Evolutionary conservation across 116 monocot genomes (phyloP).

Genomic region (Iris pallida): DNA sequence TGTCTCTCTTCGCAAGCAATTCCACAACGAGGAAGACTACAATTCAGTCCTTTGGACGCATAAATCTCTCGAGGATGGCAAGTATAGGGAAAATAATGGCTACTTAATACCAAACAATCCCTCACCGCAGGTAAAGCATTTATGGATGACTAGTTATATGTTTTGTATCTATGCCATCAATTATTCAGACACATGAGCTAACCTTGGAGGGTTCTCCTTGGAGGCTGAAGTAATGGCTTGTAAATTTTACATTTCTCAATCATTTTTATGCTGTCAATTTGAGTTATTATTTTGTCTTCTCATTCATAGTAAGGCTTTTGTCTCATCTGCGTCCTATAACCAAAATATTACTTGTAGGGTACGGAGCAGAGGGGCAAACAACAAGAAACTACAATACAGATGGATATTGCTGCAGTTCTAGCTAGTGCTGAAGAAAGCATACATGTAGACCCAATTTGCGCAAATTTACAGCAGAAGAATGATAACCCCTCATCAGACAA

Average conservation of each 20-base stretch:
- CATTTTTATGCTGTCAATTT: no score
- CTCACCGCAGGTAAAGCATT: slow-evolving; percentile 31
- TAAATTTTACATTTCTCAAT: no score
- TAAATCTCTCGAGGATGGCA: slow-evolving; percentile 56
- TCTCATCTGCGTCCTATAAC: no score
- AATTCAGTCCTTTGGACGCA: slow-evolving; percentile 38
- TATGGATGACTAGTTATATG: no score
- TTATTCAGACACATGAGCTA: no score
- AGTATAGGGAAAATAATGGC: slow-evolving; percentile 35
- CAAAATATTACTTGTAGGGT: slow-evolving; percentile 1
- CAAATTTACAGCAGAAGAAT: slow-evolving; percentile 29
- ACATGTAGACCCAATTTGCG: slow-evolving; percentile 19
- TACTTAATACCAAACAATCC: slow-evolving; percentile 6
- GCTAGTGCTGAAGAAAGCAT: slow-evolving; percentile 26
- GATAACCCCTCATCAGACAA: not conserved
- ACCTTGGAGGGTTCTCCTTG: no score
- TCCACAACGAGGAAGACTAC: slow-evolving; percentile 61
- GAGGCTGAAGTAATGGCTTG: no score
- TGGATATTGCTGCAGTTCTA: slow-evolving; percentile 46
- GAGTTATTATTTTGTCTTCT: no score
- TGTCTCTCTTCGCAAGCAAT: slow-evolving; percentile 71
- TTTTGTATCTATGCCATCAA: no score
- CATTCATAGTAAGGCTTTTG: no score
- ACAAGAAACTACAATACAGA: slow-evolving; percentile 46
- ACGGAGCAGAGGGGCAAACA: slow-evolving; percentile 24